Evolutionary conservation across 1,139 yeast genomes (phyloP).

Genomic region (Debaryomyces sp.): DNA sequence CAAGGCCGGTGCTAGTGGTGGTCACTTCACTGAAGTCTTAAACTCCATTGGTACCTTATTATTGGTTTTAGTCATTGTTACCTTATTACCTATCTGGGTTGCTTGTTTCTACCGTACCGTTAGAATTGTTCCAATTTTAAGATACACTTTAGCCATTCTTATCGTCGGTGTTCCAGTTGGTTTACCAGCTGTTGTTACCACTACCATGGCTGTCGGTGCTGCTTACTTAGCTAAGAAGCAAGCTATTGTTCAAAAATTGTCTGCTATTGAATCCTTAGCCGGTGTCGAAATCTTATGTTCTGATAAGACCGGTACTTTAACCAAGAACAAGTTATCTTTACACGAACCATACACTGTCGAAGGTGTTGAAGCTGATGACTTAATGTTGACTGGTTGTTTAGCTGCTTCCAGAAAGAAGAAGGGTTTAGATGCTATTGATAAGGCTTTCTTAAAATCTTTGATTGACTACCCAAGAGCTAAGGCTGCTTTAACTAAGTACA

Average conservation of each 20-base stretch:
- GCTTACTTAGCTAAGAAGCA: constrained; percentile 98
- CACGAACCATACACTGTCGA: constrained; percentile 99
- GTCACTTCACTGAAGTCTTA: constrained; percentile 97
- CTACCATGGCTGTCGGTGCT: constrained; percentile 99
- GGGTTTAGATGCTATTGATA: constrained; percentile 98
- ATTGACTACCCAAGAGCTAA: constrained; percentile 88
- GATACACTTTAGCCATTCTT: constrained; percentile 95
- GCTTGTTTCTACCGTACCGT: constrained; percentile 96
- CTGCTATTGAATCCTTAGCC: constrained; percentile 98
- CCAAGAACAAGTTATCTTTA: constrained; percentile 94
- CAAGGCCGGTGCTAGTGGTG: constrained; percentile 91
- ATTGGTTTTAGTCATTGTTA: constrained; percentile 84
- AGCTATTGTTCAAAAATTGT: constrained; percentile 97
- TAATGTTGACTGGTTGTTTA: constrained; percentile 96
- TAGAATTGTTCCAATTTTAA: constrained; percentile 84
- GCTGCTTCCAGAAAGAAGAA: constrained; percentile 99
- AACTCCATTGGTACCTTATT: constrained; percentile 96
- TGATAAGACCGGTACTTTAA: constrained; percentile 98
- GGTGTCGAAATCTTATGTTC: constrained; percentile 99
- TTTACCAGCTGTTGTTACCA: constrained; percentile 99
- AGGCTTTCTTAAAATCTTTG: constrained; percentile 94
- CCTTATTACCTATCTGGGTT: constrained; percentile 88
- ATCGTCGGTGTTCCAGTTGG: constrained; percentile 99
- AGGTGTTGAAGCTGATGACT: constrained; percentile 97
- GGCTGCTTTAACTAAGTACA: constrained; percentile 93